Percentiles rank a stretch among this genome's conserved stretches.
Evolutionary conservation across 192 early-diverging fungal species (phyloP).

Genomic region (Funneliformis geosporum): DNA sequence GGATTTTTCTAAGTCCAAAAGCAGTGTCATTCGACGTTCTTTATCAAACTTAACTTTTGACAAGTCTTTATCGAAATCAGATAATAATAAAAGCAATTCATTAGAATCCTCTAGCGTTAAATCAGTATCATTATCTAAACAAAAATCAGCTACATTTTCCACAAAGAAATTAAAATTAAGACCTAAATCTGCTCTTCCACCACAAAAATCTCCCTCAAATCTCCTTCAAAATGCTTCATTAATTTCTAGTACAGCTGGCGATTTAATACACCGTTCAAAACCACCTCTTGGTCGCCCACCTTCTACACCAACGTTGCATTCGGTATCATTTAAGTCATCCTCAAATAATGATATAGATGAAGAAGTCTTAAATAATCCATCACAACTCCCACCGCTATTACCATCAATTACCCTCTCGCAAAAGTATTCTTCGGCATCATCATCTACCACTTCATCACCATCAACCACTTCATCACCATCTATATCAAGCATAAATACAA

Average conservation of each 20-base stretch:
- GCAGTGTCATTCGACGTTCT: background rate
- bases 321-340: background rate
- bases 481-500: background rate
- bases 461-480: background rate
- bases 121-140: background rate
- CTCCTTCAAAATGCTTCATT: background rate
- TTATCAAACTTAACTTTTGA: background rate
- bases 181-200: background rate
- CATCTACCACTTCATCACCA: slow-evolving; percentile 3
- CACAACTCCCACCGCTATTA: background rate
- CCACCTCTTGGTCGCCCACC: too few relatives aligned
- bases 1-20: background rate
- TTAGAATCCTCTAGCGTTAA: too few relatives aligned
- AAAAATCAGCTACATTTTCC: background rate
- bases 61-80: background rate
- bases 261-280: background rate
- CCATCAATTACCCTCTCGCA: background rate
- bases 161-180: background rate
- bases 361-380: background rate
- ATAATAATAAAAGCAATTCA: background rate
- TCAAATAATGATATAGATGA: too few relatives aligned
- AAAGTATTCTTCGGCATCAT: background rate
- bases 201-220: background rate
- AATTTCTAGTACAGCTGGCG: background rate
- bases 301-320: background rate